phyloP scores from a whole-genome alignment of 257 asterid species.

The Solanum phureja region DNA sequence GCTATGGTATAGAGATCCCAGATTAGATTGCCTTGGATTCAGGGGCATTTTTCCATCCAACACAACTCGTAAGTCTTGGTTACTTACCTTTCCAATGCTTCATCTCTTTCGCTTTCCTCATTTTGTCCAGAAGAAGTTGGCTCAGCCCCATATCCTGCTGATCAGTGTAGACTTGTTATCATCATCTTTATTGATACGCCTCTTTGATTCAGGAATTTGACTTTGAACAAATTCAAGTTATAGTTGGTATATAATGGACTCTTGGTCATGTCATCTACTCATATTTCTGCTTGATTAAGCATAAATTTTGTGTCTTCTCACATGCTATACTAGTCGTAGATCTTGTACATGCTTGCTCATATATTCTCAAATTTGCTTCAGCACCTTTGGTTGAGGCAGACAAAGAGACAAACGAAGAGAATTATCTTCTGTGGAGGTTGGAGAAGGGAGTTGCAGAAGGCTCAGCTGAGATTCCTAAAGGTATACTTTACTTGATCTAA shows the following conservation, averaged over 20 bases:
- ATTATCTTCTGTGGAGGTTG: slow-evolving; percentile 77
- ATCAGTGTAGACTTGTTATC: background rate
- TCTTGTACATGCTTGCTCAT: background rate
- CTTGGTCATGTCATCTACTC: background rate
- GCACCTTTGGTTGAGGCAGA: slow-evolving; percentile 87
- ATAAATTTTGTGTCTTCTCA: background rate
- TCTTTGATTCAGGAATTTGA: background rate
- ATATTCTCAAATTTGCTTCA: slow-evolving; percentile 17
- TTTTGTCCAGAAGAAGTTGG: background rate
- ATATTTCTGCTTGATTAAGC: background rate
- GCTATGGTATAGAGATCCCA: slow-evolving; percentile 82
- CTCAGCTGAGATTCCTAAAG: slow-evolving; percentile 79
- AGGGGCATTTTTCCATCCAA: slow-evolving; percentile 79
- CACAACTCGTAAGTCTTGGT: slow-evolving; percentile 43
- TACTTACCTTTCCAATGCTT: background rate
- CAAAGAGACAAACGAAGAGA: slow-evolving; percentile 64
- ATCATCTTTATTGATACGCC: background rate
- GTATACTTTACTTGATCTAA: slow-evolving; percentile 14
- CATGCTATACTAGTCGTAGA: background rate
- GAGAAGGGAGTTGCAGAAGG: slow-evolving; percentile 96
- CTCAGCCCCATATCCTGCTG: background rate
- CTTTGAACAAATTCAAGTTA: background rate
- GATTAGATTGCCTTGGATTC: slow-evolving; percentile 77
- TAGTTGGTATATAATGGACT: background rate
- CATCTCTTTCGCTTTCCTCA: background rate